A percentile compares a stretch with the other conserved stretches of the same genome.
Conservation (phyloP, 2,329 filamentous ascomycete species). For the Magnaporthiopsis rhizophila region DNA sequence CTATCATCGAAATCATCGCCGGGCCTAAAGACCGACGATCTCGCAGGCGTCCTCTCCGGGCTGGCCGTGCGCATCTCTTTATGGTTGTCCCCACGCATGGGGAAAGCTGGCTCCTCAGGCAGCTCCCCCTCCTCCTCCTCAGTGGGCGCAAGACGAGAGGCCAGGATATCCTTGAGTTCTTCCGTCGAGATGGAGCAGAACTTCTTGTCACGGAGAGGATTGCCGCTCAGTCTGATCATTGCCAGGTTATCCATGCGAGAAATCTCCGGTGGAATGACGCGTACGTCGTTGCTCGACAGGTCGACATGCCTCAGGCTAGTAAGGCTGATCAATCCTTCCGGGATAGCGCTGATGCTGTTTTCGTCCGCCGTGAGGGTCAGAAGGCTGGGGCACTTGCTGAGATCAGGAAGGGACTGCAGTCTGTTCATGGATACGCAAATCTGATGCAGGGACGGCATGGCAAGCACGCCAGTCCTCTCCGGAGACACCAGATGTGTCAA, state of each 20-base stretch:
- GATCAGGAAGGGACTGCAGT: slow-evolving; percentile 61
- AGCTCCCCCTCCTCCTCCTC: slow-evolving; percentile 12
- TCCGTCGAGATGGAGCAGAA: slow-evolving; percentile 73
- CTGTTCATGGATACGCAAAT: slow-evolving; percentile 77
- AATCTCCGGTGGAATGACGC: slow-evolving; percentile 65
- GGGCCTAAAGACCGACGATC: neutral
- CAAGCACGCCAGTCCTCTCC: slow-evolving; percentile 34
- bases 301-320: slow-evolving; percentile 67
- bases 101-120: neutral
- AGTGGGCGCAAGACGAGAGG: slow-evolving; percentile 55
- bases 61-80: neutral
- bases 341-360: slow-evolving; percentile 71
- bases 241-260: slow-evolving; percentile 71
- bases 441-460: slow-evolving; percentile 63
- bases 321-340: slow-evolving; percentile 63
- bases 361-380: slow-evolving; percentile 70
- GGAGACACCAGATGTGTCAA: slow-evolving; percentile 46
- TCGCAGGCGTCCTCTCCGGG: slow-evolving; percentile 8
- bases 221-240: slow-evolving; percentile 74
- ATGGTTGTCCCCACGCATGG: neutral
- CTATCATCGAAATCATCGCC: slow-evolving; percentile 32
- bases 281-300: slow-evolving; percentile 79
- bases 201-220: slow-evolving; percentile 82
- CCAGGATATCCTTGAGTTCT: slow-evolving; percentile 69
- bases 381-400: slow-evolving; percentile 67